Evolutionary conservation across 768 basidiomycete species (phyloP), one percentile per base, ranked within the genome.

Genomic region (Trametes gibbosa): DNA sequence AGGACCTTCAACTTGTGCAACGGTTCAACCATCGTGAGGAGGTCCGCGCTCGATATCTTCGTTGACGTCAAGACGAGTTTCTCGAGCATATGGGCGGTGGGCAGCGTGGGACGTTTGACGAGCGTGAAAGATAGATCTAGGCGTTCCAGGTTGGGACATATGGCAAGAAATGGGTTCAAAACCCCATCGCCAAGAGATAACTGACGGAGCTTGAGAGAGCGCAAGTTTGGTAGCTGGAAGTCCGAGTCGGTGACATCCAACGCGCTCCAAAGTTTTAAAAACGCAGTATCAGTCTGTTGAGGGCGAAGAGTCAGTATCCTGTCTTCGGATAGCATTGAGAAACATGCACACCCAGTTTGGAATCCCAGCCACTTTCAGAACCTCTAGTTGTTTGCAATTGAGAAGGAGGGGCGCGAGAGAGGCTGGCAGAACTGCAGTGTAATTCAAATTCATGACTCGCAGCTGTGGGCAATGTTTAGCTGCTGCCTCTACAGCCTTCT

Each of bases 21-120:
- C 9, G 65, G 58, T 0, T 72, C 42, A 8, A 86, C 62, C 2
- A 81, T 64, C 1, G 63, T 62, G 12, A 82, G 48, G 1, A 86
- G 63, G 32, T 82, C 80, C 9, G 58, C 42, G 24, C 72, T 69
- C 0, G 77, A 69, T 2, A 83, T 70, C 3, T 66, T 67, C 0
- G 84, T 85, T 4, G 85, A 85, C 1, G 84, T 85, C 24, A 89
- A 69, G 2, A 80, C 81, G n/a, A 90, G 72, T 65, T 90, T 90
- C 63, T 84, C 80, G 27, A 89, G 70, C 4, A 29, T 54, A n/a
- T 59, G 19, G 23, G 47, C 37, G 16, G 39, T 24, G 35, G 67
- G 43, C 8, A 66, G 17, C 19, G 29, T 3, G 66, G 73, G 74
- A 42, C 77, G 80, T 45, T 73, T 80, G 32, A 86, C 66, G 14